Conservation (phyloP, 164 flowering plant species). For the Vitis cinerea region DNA sequence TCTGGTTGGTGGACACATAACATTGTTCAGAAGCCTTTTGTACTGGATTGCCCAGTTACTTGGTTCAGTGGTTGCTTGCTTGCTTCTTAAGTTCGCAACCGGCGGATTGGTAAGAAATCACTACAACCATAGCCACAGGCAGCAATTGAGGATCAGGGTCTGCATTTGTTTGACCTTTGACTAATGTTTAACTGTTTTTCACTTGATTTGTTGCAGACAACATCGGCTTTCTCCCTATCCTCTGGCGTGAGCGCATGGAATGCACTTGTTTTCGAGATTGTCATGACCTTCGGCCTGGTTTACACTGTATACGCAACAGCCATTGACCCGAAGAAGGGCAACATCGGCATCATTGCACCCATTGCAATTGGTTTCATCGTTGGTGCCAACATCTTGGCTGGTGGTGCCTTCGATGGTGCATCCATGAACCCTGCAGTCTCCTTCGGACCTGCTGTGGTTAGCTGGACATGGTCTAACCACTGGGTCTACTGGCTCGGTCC, state of each 20-base stretch:
- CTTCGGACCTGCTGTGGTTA: conserved; percentile 37
- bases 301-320: conserved; percentile 42
- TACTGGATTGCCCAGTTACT: conserved; percentile 39
- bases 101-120: conserved; percentile 33
- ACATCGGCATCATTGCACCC: conserved; percentile 32
- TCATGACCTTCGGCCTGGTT: conserved; percentile 37
- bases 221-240: conserved; percentile 31
- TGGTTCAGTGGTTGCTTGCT: conserved; percentile 39
- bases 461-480: conserved; percentile 34
- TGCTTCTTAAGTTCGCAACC: conserved; percentile 36
- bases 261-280: conserved; percentile 39
- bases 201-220: conserved; percentile 14
- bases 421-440: conserved; percentile 45
- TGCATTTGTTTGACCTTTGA: background rate
- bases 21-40: conserved; percentile 21
- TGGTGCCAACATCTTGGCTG: conserved; percentile 42
- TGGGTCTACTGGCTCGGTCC: conserved; percentile 47
- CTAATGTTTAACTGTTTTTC: background rate
- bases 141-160: background rate
- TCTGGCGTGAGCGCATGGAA: conserved; percentile 30
- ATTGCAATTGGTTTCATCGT: conserved; percentile 37
- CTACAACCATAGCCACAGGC: background rate
- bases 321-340: conserved; percentile 39
- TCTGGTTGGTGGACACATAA: conserved; percentile 38
- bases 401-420: conserved; percentile 40